These are phyloP conservation scores for Porphyrellus sp. DNA, from an alignment of 1,284 basidiomycete genomes.

Conservation along the genomic window DNA sequence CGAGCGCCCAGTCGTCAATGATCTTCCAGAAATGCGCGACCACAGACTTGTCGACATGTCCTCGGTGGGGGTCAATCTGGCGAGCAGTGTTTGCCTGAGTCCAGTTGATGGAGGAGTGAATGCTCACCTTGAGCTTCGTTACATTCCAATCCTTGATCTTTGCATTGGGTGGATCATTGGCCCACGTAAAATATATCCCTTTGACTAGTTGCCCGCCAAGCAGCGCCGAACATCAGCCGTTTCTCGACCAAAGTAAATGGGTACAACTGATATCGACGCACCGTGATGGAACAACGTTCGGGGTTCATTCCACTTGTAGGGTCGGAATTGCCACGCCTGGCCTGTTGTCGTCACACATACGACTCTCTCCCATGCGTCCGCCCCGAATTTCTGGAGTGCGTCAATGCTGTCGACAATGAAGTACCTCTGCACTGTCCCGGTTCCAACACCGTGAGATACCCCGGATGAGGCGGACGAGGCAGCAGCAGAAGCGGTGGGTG, in stretches of 20 bases:
- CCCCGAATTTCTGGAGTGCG: constrained; percentile 86
- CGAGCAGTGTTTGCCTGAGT: background rate
- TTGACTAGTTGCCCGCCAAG: constrained; percentile 57
- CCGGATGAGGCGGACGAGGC: background rate
- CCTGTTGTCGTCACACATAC: constrained; percentile 95
- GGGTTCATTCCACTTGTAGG: constrained; percentile 89
- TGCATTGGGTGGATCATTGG: constrained; percentile 84
- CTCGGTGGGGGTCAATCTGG: constrained; percentile 85
- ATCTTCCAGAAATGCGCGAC: constrained; percentile 54
- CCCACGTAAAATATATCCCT: constrained; percentile 90
- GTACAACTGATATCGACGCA: background rate
- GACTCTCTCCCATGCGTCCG: constrained; percentile 92
- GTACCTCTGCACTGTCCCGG: constrained; percentile 45
- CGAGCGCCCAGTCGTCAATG: constrained; percentile 73
- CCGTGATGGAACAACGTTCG: background rate
- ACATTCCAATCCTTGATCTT: constrained; percentile 98
- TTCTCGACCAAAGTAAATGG: too few relatives aligned
- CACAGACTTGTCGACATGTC: constrained; percentile 94
- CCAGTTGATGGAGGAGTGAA: background rate
- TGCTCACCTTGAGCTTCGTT: constrained; percentile 77
- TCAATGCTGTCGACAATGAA: constrained; percentile 92
- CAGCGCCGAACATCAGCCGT: background rate
- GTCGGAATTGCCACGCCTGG: constrained; percentile 95
- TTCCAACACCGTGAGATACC: constrained; percentile 8
- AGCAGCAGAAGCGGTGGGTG: constrained; percentile 46